Percentiles rank a stretch among this genome's conserved stretches.
Evolutionary conservation across 2,329 filamentous ascomycete genomes (phyloP).

Genomic region (Aspergillus cejpii): DNA sequence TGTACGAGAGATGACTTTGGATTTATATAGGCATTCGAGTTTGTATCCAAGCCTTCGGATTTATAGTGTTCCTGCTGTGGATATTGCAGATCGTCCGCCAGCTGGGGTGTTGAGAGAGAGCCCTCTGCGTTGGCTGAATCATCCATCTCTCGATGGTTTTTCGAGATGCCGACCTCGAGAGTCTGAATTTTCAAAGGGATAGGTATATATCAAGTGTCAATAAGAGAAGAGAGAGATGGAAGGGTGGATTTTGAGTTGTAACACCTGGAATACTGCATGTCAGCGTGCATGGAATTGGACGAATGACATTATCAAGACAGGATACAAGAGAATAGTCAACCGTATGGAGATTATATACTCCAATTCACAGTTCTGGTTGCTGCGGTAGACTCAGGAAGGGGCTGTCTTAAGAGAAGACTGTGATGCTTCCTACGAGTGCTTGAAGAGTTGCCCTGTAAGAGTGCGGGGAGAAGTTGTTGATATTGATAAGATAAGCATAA

Average conservation of each 20-base stretch:
- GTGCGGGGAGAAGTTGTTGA: not conserved
- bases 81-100: conserved; percentile 1
- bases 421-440: not conserved
- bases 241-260: too few species aligned
- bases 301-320: not conserved
- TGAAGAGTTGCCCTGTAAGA: not conserved
- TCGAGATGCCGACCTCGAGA: too few species aligned
- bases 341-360: not conserved
- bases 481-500: not conserved
- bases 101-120: not conserved
- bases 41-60: not conserved
- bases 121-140: not conserved
- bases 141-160: not conserved
- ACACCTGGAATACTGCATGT: too few species aligned
- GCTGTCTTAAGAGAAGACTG: not conserved
- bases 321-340: not conserved
- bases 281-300: not conserved
- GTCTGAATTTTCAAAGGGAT: too few species aligned
- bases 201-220: not conserved
- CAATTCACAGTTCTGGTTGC: not conserved
- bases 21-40: not conserved
- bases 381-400: not conserved
- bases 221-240: too few species aligned
- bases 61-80: not conserved
- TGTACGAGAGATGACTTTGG: conserved; percentile 23